Evolutionary conservation across 768 basidiomycete species (phyloP), one percentile per base, ranked within the genome.

Genomic region (Boletus bicolor): DNA sequence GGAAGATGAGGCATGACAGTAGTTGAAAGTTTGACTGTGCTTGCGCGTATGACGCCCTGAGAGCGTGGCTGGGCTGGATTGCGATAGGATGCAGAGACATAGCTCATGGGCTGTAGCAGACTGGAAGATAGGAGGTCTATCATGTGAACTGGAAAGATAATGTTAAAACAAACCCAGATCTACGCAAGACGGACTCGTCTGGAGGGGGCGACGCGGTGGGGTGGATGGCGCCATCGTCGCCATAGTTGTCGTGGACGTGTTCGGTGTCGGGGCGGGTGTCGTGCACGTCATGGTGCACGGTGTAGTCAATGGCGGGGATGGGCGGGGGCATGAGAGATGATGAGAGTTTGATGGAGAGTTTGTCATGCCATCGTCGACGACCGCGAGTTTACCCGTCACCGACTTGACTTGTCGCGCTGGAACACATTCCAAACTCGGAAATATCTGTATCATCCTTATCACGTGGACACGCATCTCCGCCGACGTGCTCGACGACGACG

Each of bases 21-120:
- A 51, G 73, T 75, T 17, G 87, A 87, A 4, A 91, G 75, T 49
- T 85, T 77, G 65, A 91, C 77, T 0, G 89, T 90, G 58, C 73
- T 78, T 35, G 81, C 75, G 17, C 89, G 82, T 56, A 91, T 91
- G 30, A 78, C 76, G 59, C 79, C 79, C 58, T 83, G 84, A 1
- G 83, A 82, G 61, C 84, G 87, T 9, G 80, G 74, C 8, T 51
- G 59, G 10, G 55, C 47, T 0, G 59, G 53, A 45, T 38, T 53
- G 49, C 61, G 65, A 51, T 60, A 15, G 57, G 71, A 58, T 51
- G 64, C 46, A 51, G 64, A 65, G 64, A 70, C 56, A 64, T 77
- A 82, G 58, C 79, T 80, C 58, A 73, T 76, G 17, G 83, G 73
- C 62, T 85, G 84, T 17, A 87, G 75, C 57, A 86, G 73, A 30